Evolutionary conservation across 202 grass and related monocot genomes (phyloP), one percentile per base, ranked within the genome.

Genomic region (Zoysia matrella): DNA sequence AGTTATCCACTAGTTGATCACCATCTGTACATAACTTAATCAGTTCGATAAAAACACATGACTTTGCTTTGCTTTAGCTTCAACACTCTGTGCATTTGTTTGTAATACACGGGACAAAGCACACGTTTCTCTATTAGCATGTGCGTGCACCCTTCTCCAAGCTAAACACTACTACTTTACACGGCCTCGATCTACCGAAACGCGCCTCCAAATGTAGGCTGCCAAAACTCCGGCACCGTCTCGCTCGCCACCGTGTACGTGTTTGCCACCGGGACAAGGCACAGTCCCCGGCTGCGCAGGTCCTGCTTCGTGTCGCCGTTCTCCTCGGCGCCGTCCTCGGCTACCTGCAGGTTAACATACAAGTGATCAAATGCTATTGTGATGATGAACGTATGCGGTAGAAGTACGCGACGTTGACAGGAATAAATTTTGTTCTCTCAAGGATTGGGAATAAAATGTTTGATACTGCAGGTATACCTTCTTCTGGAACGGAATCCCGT

Each of bases 271-370:
- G 96, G 96, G 53, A 99, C 96, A 58, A 99, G 91, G 84, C 96
- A 99, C 71, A 99, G 63, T 2, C 96, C 96, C 81, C 91, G 91
- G 75, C 93, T 99, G 62, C 87, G 86, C n/a, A 99, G 87, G 67
- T 96, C 93, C 65, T 86, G 63, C 74, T 85, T 92, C 11, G 58
- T 56, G 47, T 87, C 87, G 1, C 87, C 83, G 4, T 71, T 40
- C 13, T 92, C 87, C 51, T 92, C 92, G 11, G 72, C 22, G 22
- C 22, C 82, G 52, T 86, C 83, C 70, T 77, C 87, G 1, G 85
- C 83, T 39, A 70, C 78, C 89, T 67, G 3, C n/a, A 95, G 79
- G 16, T 80, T 58, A n/a, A 39, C 5, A 58, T 7, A 2, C 10
- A 15, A 72, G 47, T 13, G 51, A 68, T 85, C 22, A 30, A 30